These are phyloP conservation scores for Skeletonema grethae DNA, from an alignment of 108 stramenopile species.

Conservation along the genomic window DNA sequence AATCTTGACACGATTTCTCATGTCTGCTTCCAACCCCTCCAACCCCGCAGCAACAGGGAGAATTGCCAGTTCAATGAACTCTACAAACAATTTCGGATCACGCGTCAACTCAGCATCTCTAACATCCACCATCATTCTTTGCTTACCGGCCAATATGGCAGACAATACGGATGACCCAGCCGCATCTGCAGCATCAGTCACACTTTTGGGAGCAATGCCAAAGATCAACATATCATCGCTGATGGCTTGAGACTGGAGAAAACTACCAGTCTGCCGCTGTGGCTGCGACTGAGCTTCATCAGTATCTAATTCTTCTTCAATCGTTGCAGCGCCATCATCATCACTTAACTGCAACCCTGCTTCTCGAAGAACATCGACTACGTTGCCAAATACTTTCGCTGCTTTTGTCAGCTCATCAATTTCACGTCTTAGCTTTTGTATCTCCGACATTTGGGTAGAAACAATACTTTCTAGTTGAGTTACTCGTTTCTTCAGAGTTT, in stretches of 20 bases:
- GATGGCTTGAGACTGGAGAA: conserved; percentile 33
- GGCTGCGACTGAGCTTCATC: conserved; percentile 10
- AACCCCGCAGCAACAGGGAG: conserved; percentile 86
- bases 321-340: conserved; percentile 14
- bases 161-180: conserved; percentile 85
- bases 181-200: conserved; percentile 87
- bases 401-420: conserved; percentile 57
- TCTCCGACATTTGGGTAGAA: conserved; percentile 67
- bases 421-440: conserved; percentile 70
- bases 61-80: conserved; percentile 86
- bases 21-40: conserved; percentile 67
- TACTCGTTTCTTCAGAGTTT: conserved; percentile 48
- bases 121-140: conserved; percentile 92
- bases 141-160: conserved; percentile 81
- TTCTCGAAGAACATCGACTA: conserved; percentile 65
- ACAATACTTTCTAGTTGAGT: conserved; percentile 75
- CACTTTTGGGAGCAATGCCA: conserved; percentile 81
- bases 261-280: conserved; percentile 8
- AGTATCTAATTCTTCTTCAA: conserved; percentile 5
- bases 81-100: conserved; percentile 78
- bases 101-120: conserved; percentile 83
- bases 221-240: conserved; percentile 78
- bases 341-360: conserved; percentile 65
- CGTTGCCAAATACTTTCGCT: conserved; percentile 57
- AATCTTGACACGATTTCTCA: conserved; percentile 85